Base-by-base conservation (phyloP, 176 grass and related monocot species). In the Bromus sterilis region DNA sequence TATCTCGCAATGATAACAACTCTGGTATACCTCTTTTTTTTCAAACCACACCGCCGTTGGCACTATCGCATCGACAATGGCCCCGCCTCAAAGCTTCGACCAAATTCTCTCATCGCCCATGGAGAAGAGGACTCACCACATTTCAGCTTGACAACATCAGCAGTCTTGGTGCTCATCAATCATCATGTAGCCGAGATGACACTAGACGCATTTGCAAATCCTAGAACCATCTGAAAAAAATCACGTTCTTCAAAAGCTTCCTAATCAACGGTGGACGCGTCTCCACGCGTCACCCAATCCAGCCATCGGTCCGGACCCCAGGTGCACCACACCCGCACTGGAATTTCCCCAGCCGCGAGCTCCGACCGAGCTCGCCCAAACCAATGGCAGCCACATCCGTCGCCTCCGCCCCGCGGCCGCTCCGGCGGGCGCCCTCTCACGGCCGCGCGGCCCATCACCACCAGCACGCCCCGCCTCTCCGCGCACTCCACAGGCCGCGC, bases 321-420 rank as follows among this genome's bases (percentile, higher is more conserved):
- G 48, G 63, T 61, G 53, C 69, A 49, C 69, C 42, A 72, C 59
- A 41, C 24, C 9, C 32, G 9, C 48, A 37, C 24, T 11, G 31
- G 12, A 35, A 2, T 5, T 53, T 75, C 12, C 32, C 30, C 49
- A 76, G 77, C 82, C 82, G 53, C 61, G 66, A 76, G 65, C 59
- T 32, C 42, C 79, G 40, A 0, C 48, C 48, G 16, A 51, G 48
- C 48, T 51, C 48, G 48, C 48, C 7, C 75, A 31, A 18, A 49
- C 16, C 36, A 30, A 75, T 75, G 87, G 49, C 87, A 21, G 70
- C 82, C 36, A 78, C 82, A 34, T 83, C 87, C 33, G 77, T 60
- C 33, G 87, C 82, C 43, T 65, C 81, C 69, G 34, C 58, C 31
- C 56, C 81, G 23, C 81, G 78, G 7, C 86, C 66, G 39, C 64